Evolutionary conservation across 2,329 filamentous ascomycete genomes (phyloP), one percentile per base, ranked within the genome.

Genomic region (Aspergillus neoniger): DNA sequence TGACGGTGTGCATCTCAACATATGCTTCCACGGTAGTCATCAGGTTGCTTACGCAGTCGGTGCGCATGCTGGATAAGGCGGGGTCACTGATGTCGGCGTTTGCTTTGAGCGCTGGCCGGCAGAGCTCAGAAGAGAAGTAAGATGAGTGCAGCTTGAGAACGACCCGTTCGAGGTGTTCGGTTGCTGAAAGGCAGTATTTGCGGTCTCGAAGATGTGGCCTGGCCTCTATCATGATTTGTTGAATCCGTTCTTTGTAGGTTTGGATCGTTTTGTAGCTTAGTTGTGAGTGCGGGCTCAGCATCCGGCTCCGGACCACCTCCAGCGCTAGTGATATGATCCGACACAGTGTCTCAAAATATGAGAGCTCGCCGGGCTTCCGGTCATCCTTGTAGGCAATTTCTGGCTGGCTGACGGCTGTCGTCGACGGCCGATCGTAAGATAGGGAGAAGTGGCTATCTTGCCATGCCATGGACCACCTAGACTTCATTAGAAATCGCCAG

Each of bases 361-460:
- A 79, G 23, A 81, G 73, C 28, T 82, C 78, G 3, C 82, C 82
- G 0, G 81, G 76, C 36, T 76, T 76, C 10, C 81, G 81, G 44
- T 78, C 77, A 15, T 79, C 75, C 64, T 77, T 74, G 69, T 84
- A 79, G 25, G 82, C 77, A 8, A 83, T 83, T 49, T 81, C 79
- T 1, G 80, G 79, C 61, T 82, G 81, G 55, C 80, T 76, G n/a
- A 84, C 82, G 5, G 83, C 83, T 25, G 78, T 82, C 14, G 82
- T 83, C 2, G 84, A 84, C 1, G 81, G 81, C 39, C 86, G 76
- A 66, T 88, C 86, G 67, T 87, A 88, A 2, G 85, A 87, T 32
- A 88, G 82, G 8, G 85, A 87, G 23, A 88, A 81, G 50, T 88
- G 78, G 58, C 84, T 86, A 66, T 88, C 86, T 69, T 88, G 86